These are phyloP conservation scores for Arthrobotrys conoides DNA, from an alignment of 2,329 filamentous ascomycete species.

Conservation along the genomic window DNA sequence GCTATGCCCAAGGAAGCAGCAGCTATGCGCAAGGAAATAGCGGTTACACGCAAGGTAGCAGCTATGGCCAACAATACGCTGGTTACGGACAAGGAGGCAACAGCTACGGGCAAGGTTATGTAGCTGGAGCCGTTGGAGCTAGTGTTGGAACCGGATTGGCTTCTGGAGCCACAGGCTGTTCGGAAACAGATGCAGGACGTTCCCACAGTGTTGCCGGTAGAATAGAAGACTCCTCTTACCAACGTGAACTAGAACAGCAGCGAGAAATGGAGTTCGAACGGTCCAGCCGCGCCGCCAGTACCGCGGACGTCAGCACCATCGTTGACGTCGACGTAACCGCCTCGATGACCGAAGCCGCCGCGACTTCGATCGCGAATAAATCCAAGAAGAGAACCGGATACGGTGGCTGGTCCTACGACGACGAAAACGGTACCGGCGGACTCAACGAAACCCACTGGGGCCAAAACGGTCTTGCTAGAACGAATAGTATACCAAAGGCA, in stretches of 20 bases:
- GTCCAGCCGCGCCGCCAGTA: constrained; percentile 9
- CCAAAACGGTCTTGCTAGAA: neutral
- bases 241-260: constrained; percentile 17
- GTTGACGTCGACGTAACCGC: constrained; percentile 25
- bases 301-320: constrained; percentile 9
- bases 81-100: constrained; percentile 15
- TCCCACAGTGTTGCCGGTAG: constrained; percentile 21
- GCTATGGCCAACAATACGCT: constrained; percentile 6
- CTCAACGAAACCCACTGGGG: constrained; percentile 38
- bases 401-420: constrained; percentile 45
- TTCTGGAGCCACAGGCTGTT: neutral
- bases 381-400: constrained; percentile 33
- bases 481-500: constrained; percentile 26
- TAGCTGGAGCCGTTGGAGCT: neutral
- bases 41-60: constrained; percentile 21
- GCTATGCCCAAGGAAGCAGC: neutral
- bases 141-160: neutral
- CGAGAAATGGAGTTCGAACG: constrained; percentile 5
- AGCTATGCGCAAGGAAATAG: constrained; percentile 23
- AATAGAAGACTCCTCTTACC: constrained; percentile 21
- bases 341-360: constrained; percentile 11
- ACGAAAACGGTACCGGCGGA: constrained; percentile 6
- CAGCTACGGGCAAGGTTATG: neutral
- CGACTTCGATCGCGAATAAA: constrained; percentile 7
- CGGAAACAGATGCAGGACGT: neutral